Conservation (phyloP, 805 yeast genomes). For the Wickerhamiella kurtzmanii region DNA sequence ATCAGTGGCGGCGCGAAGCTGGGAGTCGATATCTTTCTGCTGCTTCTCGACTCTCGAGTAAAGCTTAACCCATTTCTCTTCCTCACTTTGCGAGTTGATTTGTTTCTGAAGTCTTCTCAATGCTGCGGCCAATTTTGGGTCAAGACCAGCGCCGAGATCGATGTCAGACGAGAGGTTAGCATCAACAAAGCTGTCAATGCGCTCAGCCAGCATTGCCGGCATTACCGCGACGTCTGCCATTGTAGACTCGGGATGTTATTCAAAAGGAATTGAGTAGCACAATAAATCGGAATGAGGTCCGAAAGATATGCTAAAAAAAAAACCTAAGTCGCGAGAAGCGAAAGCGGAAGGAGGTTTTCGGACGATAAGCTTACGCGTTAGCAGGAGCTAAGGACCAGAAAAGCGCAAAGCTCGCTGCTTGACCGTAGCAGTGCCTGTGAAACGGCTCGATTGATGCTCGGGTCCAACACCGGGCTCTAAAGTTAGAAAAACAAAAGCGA, state of each 20-base stretch:
- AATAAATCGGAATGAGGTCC: background rate
- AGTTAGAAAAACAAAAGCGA: too few species aligned
- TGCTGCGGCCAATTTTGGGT: conserved; percentile 15
- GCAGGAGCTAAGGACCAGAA: background rate
- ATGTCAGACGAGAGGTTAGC: conserved; percentile 7
- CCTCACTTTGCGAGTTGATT: background rate
- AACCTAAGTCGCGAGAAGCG: background rate
- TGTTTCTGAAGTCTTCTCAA: conserved; percentile 17
- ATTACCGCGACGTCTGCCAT: background rate
- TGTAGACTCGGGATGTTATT: too few species aligned
- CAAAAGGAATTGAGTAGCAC: too few species aligned
- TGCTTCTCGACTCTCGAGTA: conserved; percentile 25
- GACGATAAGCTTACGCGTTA: background rate
- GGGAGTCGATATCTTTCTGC: conserved; percentile 26
- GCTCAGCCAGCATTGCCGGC: conserved; percentile 11
- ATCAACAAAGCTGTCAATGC: conserved; percentile 18
- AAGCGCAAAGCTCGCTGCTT: too few species aligned
- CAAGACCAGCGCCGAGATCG: conserved; percentile 16
- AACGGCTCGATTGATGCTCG: too few species aligned
- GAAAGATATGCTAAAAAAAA: background rate
- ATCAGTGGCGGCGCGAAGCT: conserved; percentile 24
- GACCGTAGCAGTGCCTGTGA: too few species aligned
- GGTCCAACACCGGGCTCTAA: too few species aligned
- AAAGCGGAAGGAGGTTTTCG: background rate
- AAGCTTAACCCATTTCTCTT: conserved; percentile 20